These are phyloP conservation scores for Toxicodendron radicans DNA, from an alignment of 345 rosid species.

Conservation along the genomic window DNA sequence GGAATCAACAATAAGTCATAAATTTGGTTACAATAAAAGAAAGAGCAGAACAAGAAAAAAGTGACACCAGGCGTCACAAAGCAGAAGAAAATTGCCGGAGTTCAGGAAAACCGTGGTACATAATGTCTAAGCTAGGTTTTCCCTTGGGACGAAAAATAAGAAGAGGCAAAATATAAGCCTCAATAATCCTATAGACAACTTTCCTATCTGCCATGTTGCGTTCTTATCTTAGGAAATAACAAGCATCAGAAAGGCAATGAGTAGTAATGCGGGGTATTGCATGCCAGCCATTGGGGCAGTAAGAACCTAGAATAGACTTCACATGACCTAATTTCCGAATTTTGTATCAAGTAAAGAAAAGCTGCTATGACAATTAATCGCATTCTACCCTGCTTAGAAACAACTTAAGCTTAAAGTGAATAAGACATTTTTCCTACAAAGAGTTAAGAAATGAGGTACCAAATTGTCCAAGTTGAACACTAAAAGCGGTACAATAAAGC, in stretches of 20 bases:
- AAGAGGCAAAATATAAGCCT: not conserved
- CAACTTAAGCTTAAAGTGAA: not conserved
- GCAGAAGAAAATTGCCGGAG: not conserved
- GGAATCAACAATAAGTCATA: not conserved
- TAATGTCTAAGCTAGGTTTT: no score
- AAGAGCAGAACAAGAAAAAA: no score
- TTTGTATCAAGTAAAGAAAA: not conserved
- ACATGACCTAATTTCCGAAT: not conserved
- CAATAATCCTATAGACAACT: not conserved
- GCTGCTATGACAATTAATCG: not conserved
- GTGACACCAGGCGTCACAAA: not conserved
- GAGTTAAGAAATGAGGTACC: not conserved
- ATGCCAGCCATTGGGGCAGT: not conserved
- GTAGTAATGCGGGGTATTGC: not conserved
- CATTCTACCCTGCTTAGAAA: not conserved
- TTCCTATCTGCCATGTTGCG: no score
- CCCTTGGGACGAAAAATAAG: no score
- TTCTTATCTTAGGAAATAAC: not conserved
- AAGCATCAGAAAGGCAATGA: not conserved
- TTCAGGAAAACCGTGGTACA: not conserved
- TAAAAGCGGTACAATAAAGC: not conserved
- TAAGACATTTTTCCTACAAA: not conserved
- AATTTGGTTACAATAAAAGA: not conserved
- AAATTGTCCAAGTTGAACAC: not conserved
- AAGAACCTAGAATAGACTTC: not conserved